phyloP scores from a whole-genome alignment of 768 basidiomycete species.

The Leccinum sublutescens region DNA sequence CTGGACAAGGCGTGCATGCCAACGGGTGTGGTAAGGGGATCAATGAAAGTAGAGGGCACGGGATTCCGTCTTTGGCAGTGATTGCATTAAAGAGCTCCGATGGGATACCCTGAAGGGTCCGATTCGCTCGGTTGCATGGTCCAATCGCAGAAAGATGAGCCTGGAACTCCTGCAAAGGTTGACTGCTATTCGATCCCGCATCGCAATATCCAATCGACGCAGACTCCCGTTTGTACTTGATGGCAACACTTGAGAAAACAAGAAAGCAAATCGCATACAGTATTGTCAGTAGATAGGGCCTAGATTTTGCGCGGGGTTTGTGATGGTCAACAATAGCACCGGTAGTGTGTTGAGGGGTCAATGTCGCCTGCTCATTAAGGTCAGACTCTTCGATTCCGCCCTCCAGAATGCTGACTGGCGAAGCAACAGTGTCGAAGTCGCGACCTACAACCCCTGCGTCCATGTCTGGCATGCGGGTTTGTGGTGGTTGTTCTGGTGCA shows the following conservation, averaged over 20 bases:
- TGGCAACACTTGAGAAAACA: slow-evolving; percentile 32
- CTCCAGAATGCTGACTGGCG: slow-evolving; percentile 22
- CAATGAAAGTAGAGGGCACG: slow-evolving; percentile 55
- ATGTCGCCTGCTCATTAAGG: slow-evolving; percentile 27
- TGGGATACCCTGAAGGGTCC: slow-evolving; percentile 42
- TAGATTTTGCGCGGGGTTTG: slow-evolving; percentile 16
- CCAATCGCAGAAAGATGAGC: slow-evolving; percentile 46
- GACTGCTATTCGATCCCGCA: slow-evolving; percentile 58
- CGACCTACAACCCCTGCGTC: not conserved
- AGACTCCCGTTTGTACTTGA: slow-evolving; percentile 66
- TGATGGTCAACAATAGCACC: slow-evolving; percentile 28
- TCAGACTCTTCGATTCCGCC: slow-evolving; percentile 16
- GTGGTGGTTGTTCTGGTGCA: slow-evolving; percentile 11
- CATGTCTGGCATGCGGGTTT: slow-evolving; percentile 3
- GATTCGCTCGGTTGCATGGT: slow-evolving; percentile 56
- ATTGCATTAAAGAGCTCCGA: slow-evolving; percentile 28
- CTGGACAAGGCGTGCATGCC: slow-evolving; percentile 70
- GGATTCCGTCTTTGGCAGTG: slow-evolving; percentile 31
- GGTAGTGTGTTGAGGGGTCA: slow-evolving; percentile 39
- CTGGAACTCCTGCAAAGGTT: slow-evolving; percentile 47
- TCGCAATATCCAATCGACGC: slow-evolving; percentile 77
- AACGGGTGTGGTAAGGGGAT: slow-evolving; percentile 58
- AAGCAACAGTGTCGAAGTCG: slow-evolving; percentile 1
- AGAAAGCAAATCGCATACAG: slow-evolving; percentile 39
- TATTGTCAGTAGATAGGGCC: slow-evolving; percentile 41